Base-by-base conservation (phyloP, 306 rosid species). In the Glycine soja region DNA sequence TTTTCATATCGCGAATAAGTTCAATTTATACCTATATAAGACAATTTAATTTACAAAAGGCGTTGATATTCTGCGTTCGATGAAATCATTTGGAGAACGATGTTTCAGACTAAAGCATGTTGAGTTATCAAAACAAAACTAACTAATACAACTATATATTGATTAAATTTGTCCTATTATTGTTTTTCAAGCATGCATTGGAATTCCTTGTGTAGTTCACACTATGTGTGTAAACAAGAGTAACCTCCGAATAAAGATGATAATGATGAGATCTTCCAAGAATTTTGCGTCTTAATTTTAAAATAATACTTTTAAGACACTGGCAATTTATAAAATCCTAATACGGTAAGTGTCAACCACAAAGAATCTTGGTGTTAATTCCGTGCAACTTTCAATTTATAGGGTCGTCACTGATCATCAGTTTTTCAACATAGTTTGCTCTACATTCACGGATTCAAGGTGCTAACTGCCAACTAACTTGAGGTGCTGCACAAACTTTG, bases 1-100 rank as follows among this genome's bases (percentile, higher is more conserved):
- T 59, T 74, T 81, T 81, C 76, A 45, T 16, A 66, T 19, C 9
- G 79, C 19, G 16, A 81, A 74, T 19, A 65, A 24, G 67, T 81
- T 81, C 52, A 5, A 16, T 72, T 48, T 32, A 81, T 9, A 64
- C 16, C 34, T 24, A 50, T 45, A 45, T 50, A 30, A 19, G 48
- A 43, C 43, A 72, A 13, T 19, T 53, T 6, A 36, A 56, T 58
- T 50, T 16, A 45, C 74, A 18, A 71, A 40, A 40, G 56, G 56
- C 66, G 45, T 50, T 36, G 19, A 53, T 15, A 48, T 66, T 15
- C n/a, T 1, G n/a, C 32, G n/a, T 46, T 15, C 36, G 46, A 80
- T 48, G n/a, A 78, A 34, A 74, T 79, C 52, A 59, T 48, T 57
- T 16, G 43, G 78, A 70, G 40, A 56, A 79, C 13, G 70, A 74